phyloP scores from a whole-genome alignment of 306 rosid species.

The Acacia melanoxylon region DNA sequence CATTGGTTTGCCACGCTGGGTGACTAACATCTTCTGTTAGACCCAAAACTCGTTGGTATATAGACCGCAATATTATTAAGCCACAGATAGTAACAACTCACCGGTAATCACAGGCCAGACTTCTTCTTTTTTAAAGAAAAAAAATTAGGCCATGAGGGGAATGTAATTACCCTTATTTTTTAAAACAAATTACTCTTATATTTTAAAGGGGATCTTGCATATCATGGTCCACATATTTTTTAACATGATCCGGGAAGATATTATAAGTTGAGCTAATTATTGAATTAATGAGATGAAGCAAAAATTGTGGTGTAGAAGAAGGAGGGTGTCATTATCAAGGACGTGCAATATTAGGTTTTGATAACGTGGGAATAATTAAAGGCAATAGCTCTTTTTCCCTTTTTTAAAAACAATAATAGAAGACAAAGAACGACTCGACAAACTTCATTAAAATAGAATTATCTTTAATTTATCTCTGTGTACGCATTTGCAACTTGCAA shows the following conservation, averaged over 20 bases:
- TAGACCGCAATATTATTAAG: too few relatives aligned
- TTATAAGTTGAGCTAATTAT: not conserved
- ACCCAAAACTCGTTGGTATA: too few relatives aligned
- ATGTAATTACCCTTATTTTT: too few relatives aligned
- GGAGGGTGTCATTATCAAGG: not conserved
- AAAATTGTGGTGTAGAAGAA: not conserved
- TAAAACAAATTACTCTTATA: too few relatives aligned
- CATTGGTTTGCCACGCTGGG: rapidly evolving
- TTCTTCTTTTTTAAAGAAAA: too few relatives aligned
- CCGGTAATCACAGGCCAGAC: too few relatives aligned
- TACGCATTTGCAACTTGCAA: not conserved
- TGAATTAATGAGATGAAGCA: not conserved
- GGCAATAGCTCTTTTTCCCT: not conserved
- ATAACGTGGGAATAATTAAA: not conserved
- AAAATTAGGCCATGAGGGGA: too few relatives aligned
- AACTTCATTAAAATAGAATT: not conserved
- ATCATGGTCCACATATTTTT: not conserved
- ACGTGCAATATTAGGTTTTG: not conserved
- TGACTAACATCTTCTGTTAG: rapidly evolving
- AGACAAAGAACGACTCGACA: not conserved
- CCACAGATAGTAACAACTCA: too few relatives aligned
- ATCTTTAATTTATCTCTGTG: not conserved
- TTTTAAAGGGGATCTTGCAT: not conserved
- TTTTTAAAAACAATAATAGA: not conserved
- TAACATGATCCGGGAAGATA: not conserved